These are phyloP conservation scores for Santalum album DNA, from an alignment of 164 flowering plant genomes.

Conservation along the genomic window DNA sequence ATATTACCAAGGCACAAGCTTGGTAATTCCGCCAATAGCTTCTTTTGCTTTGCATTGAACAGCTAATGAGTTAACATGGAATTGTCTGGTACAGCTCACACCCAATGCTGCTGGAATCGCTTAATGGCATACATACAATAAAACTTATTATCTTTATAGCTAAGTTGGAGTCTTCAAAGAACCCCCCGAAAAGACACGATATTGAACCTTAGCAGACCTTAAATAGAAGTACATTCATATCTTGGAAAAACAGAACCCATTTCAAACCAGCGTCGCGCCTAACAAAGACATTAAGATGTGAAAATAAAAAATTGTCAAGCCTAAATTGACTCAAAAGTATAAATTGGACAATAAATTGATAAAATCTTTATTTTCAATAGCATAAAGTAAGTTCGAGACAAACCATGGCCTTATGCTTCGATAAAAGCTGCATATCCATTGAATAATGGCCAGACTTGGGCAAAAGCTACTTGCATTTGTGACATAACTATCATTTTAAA, in stretches of 20 bases:
- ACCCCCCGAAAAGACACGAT: not conserved
- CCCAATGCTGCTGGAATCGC: slow-evolving; percentile 96
- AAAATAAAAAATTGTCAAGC: not conserved
- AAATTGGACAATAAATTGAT: too few relatives aligned
- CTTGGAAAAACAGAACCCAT: slow-evolving; percentile 98
- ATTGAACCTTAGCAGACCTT: slow-evolving; percentile 34
- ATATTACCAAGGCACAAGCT: slow-evolving; percentile 38
- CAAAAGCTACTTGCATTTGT: too few relatives aligned
- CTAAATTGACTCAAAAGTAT: not conserved
- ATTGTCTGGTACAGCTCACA: slow-evolving; percentile 68
- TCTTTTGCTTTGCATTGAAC: slow-evolving; percentile 99
- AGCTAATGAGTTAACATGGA: slow-evolving; percentile 94
- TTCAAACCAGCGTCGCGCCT: slow-evolving; percentile 82
- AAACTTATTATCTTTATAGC: slow-evolving; percentile 6
- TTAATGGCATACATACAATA: slow-evolving; percentile 23
- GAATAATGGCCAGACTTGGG: too few relatives aligned
- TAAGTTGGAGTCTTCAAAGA: not conserved
- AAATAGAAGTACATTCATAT: slow-evolving; percentile 94
- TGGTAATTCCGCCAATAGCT: slow-evolving; percentile 98
- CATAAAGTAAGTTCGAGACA: too few relatives aligned
- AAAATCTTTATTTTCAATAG: too few relatives aligned
- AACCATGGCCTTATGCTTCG: too few relatives aligned
- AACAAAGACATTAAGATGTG: slow-evolving; percentile 7
- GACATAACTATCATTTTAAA: too few relatives aligned
- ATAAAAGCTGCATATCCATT: too few relatives aligned